Percentiles rank a stretch among this genome's conserved stretches.
These are phyloP conservation scores for Cokeromyces recurvatus DNA, from an alignment of 371 early-diverging fungal genomes.

Conservation along the genomic window DNA sequence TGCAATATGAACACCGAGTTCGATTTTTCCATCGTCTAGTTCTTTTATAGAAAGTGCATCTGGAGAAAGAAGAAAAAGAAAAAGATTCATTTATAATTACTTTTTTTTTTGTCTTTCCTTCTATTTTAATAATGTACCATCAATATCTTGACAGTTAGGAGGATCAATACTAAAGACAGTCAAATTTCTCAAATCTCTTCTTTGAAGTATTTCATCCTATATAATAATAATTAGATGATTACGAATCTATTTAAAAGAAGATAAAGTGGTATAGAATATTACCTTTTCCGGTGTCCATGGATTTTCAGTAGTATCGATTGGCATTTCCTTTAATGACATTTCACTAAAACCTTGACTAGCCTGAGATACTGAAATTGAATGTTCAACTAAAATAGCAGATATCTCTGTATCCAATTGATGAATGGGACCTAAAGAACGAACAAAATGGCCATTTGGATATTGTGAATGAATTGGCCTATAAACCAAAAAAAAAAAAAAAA, in stretches of 20 bases:
- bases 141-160: slow-evolving; percentile 90
- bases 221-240: not conserved
- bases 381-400: slow-evolving; percentile 75
- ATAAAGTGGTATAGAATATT: not conserved
- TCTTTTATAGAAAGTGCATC: slow-evolving; percentile 86
- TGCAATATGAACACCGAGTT: slow-evolving; percentile 96
- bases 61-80: slow-evolving; percentile 7
- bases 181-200: slow-evolving; percentile 52
- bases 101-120: not conserved
- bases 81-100: no score
- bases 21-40: slow-evolving; percentile 48
- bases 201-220: slow-evolving; percentile 44
- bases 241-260: not conserved
- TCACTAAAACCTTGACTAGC: slow-evolving; percentile 64
- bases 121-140: slow-evolving; percentile 32
- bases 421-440: slow-evolving; percentile 68
- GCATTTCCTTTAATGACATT: slow-evolving; percentile 67
- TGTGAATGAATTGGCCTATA: slow-evolving; percentile 56
- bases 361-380: slow-evolving; percentile 72
- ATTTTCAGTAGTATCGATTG: slow-evolving; percentile 41
- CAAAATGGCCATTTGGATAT: slow-evolving; percentile 91
- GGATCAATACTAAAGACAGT: slow-evolving; percentile 80
- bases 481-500: slow-evolving; percentile 1
- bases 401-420: slow-evolving; percentile 72
- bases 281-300: slow-evolving; percentile 59